Percentiles rank a stretch among this genome's conserved stretches.
Conservation (phyloP, 176 grass and related monocot genomes). For the Avena sativa region DNA sequence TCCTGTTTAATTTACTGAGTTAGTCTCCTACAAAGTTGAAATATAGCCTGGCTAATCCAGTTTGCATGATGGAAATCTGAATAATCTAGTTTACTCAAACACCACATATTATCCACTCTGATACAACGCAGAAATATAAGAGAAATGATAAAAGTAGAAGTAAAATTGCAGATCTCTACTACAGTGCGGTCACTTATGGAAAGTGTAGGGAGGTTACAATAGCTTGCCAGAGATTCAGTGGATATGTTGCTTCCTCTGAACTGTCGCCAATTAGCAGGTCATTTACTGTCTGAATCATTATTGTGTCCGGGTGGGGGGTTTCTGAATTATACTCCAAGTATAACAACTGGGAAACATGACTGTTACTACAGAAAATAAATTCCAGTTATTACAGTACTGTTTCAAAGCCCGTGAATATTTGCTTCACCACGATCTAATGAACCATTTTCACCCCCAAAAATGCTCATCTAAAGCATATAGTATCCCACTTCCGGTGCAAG, state of each 20-base stretch:
- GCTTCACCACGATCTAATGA: not conserved
- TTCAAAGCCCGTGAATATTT: not conserved
- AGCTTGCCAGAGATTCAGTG: not conserved
- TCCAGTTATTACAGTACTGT: not conserved
- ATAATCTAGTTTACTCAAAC: not conserved
- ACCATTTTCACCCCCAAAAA: not conserved
- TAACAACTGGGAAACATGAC: not conserved
- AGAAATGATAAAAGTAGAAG: too few relatives aligned
- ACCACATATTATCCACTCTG: not conserved
- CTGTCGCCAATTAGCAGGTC: not conserved
- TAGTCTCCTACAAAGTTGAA: not conserved
- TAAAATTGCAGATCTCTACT: not conserved
- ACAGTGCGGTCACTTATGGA: not conserved
- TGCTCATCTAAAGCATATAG: not conserved
- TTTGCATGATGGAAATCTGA: not conserved
- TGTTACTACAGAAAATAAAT: conserved; percentile 6
- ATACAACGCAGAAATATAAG: not conserved
- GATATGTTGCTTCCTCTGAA: not conserved
- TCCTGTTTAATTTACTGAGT: not conserved
- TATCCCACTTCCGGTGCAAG: not conserved
- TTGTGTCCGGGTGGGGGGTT: not conserved
- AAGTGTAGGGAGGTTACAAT: not conserved
- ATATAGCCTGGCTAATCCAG: not conserved
- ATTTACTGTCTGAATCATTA: not conserved
- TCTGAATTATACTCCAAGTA: conserved; percentile 4